Evolutionary conservation across 495 filamentous ascomycete species (phyloP).

Genomic region (Penicillium salamii): DNA sequence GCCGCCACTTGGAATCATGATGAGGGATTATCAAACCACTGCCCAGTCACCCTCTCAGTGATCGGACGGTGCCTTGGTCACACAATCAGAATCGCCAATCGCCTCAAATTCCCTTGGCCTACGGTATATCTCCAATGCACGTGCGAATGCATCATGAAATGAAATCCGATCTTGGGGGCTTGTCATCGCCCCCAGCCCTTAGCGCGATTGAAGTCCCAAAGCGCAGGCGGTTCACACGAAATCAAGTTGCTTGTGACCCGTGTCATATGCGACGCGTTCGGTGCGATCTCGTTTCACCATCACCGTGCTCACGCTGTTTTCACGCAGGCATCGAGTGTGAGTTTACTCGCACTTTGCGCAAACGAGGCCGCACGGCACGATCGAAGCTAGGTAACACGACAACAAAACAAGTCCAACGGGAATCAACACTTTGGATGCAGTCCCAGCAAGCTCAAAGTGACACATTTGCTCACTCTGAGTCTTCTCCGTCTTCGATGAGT

Average conservation of each 20-base stretch:
- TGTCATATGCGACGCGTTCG: background rate
- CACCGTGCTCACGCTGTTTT: background rate
- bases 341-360: background rate
- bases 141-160: background rate
- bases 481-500: too few species aligned
- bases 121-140: background rate
- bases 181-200: background rate
- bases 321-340: background rate
- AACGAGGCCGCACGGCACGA: background rate
- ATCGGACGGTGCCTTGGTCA: too few species aligned
- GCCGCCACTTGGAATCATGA: too few species aligned
- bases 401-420: background rate
- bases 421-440: background rate
- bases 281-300: background rate
- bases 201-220: background rate
- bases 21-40: too few species aligned
- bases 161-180: background rate
- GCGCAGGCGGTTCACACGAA: background rate
- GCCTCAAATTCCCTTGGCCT: background rate
- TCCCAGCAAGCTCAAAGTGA: background rate
- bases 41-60: too few species aligned
- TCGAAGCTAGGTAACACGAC: background rate
- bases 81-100: background rate
- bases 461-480: background rate
- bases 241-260: background rate